These are phyloP conservation scores for Trichosphaerium sp. DNA, from an alignment of 78 protist species.

Conservation along the genomic window DNA sequence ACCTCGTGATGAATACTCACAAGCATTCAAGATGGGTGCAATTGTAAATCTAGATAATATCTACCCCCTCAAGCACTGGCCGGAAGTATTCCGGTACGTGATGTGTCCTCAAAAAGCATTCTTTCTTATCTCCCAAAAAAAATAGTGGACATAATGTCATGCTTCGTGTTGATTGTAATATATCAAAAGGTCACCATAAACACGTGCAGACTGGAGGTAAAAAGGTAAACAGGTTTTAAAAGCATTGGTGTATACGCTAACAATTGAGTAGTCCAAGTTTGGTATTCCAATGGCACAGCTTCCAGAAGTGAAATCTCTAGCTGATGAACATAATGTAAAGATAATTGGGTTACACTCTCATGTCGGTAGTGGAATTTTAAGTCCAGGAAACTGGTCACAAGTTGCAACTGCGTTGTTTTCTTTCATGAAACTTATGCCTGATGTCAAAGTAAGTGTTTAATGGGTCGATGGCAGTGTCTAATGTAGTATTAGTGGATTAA, in stretches of 20 bases:
- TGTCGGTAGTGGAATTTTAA: not conserved
- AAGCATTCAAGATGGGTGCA: not conserved
- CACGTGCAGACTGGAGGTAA: not conserved
- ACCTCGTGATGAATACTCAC: not conserved
- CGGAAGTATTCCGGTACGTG: not conserved
- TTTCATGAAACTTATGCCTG: not conserved
- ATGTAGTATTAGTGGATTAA: no score
- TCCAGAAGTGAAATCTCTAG: not conserved
- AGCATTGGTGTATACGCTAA: no score
- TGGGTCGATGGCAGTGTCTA: not conserved
- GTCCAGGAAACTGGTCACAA: not conserved
- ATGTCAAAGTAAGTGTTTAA: not conserved
- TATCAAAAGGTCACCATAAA: not conserved
- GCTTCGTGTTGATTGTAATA: not conserved
- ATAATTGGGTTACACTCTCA: not conserved
- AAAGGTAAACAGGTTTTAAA: no score
- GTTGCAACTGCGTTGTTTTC: not conserved
- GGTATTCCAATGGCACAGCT: not conserved
- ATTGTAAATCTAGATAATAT: not conserved
- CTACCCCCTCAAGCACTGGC: not conserved
- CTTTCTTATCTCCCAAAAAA: no score
- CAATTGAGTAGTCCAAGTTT: not conserved
- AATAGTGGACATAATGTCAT: not conserved
- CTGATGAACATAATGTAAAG: not conserved
- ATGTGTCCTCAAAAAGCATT: no score